Conservation (phyloP, 2,329 filamentous ascomycete genomes). For the Venturia effusa region DNA sequence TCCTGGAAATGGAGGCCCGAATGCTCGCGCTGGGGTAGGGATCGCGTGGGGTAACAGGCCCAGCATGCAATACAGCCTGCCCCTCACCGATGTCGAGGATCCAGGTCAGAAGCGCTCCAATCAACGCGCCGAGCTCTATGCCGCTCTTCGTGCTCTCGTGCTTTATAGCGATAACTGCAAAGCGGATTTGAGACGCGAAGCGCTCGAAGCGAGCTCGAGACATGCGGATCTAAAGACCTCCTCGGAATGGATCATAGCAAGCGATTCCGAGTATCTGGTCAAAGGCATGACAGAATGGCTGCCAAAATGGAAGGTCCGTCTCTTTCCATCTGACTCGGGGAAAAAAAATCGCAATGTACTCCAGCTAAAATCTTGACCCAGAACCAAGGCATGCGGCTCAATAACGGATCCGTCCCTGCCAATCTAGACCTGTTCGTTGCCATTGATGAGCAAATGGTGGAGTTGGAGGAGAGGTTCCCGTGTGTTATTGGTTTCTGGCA, state of each 20-base stretch:
- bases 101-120: not conserved
- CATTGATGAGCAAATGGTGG: no score
- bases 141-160: not conserved
- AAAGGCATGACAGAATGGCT: not conserved
- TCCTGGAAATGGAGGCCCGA: not conserved
- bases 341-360: no score
- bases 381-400: no score
- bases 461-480: no score
- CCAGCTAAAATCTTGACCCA: no score
- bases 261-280: not conserved
- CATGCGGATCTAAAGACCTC: no score
- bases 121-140: not conserved
- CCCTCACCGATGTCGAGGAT: not conserved
- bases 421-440: no score
- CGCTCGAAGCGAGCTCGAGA: not conserved
- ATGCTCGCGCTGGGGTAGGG: not conserved
- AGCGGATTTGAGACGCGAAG: not conserved
- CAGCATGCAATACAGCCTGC: not conserved
- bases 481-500: no score
- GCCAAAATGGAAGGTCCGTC: conserved; percentile 3
- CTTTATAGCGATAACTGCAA: not conserved
- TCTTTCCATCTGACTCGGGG: no score
- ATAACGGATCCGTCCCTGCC: no score
- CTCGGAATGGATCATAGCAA: not conserved
- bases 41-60: not conserved